Conservation (phyloP, 768 basidiomycete species). For the Mycena venus region DNA sequence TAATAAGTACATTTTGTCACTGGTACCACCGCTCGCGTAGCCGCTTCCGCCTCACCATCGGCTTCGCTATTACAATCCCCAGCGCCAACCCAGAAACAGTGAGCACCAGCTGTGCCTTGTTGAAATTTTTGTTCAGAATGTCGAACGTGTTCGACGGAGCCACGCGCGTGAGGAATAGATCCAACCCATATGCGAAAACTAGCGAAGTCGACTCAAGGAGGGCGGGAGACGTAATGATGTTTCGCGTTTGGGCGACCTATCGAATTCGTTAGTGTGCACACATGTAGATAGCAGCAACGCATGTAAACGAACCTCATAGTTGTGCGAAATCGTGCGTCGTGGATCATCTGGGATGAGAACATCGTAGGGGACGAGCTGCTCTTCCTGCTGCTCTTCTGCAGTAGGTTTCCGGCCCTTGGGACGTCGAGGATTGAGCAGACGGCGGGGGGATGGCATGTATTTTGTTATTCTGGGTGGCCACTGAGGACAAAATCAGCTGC, state of each 20-base stretch:
- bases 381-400: constrained; percentile 79
- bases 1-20: constrained; percentile 43
- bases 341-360: constrained; percentile 81
- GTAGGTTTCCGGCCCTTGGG: constrained; percentile 82
- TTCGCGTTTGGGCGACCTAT: constrained; percentile 78
- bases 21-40: constrained; percentile 83
- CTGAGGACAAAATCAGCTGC: constrained; percentile 52
- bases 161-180: constrained; percentile 89
- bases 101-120: constrained; percentile 90
- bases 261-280: not conserved
- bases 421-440: constrained; percentile 86
- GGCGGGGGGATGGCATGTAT: constrained; percentile 81
- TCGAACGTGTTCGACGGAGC: constrained; percentile 94
- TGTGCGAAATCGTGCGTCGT: constrained; percentile 63
- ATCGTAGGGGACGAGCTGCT: constrained; percentile 89
- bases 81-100: constrained; percentile 79
- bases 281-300: not conserved
- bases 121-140: constrained; percentile 91
- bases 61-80: constrained; percentile 86
- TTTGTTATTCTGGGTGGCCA: constrained; percentile 81
- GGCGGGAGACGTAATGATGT: constrained; percentile 84
- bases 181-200: constrained; percentile 88
- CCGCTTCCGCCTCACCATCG: constrained; percentile 81
- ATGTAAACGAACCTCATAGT: constrained; percentile 52
- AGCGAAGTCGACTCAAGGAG: constrained; percentile 93